Conservation (phyloP, 345 rosid species). For the Erodium maritimum region DNA sequence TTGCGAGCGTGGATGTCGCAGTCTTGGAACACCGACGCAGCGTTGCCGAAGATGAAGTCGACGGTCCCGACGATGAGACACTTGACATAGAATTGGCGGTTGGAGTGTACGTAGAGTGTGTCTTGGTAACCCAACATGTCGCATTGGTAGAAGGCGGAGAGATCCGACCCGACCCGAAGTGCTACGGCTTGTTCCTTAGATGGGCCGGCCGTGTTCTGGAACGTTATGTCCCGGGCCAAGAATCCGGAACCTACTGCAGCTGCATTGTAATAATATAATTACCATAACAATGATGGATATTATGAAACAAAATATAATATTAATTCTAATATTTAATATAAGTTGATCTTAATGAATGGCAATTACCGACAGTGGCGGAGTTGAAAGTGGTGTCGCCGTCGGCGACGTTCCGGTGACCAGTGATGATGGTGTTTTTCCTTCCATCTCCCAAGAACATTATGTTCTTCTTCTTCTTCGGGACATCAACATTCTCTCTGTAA, state of each 20-base stretch:
- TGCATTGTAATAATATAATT: too few species aligned
- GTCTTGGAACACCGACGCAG: conserved; percentile 17
- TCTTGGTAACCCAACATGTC: conserved; percentile 36
- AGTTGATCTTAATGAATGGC: too few species aligned
- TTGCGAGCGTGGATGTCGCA: conserved; percentile 10
- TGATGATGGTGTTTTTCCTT: conserved; percentile 47
- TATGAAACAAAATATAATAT: too few species aligned
- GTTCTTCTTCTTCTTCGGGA: conserved; percentile 49
- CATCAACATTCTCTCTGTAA: conserved; percentile 69
- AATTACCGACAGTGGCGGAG: conserved; percentile 87
- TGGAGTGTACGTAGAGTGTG: conserved; percentile 22
- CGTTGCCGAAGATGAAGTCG: conserved; percentile 21
- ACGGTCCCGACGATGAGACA: conserved; percentile 31
- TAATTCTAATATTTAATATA: too few species aligned
- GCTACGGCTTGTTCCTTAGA: neutral
- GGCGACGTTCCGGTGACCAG: conserved; percentile 50
- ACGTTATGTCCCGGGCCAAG: neutral
- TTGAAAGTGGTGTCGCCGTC: conserved; percentile 80
- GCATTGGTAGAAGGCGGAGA: conserved; percentile 27
- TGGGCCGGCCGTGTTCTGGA: conserved; percentile 1
- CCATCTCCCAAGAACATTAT: conserved; percentile 85
- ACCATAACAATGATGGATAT: too few species aligned
- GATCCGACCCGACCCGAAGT: conserved; percentile 25
- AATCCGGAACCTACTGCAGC: neutral
- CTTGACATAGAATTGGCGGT: conserved; percentile 42